These are phyloP conservation scores for Isabelozyma rhagii DNA, from an alignment of 805 yeast species.

Conservation along the genomic window DNA sequence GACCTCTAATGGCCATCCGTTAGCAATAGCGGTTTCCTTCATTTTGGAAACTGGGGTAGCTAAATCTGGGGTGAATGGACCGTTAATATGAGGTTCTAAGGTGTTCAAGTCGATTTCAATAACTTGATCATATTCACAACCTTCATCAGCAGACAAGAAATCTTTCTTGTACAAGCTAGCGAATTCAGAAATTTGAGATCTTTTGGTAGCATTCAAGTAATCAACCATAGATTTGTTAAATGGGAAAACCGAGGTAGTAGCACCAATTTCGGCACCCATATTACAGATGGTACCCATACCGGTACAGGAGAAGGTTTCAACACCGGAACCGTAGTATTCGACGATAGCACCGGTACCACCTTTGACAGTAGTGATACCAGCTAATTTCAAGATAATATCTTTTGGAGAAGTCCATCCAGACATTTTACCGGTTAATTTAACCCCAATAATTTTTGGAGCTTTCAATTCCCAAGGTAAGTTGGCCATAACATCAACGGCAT, in stretches of 20 bases:
- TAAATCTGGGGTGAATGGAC: slow-evolving; percentile 98
- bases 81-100: slow-evolving; percentile 94
- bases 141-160: slow-evolving; percentile 81
- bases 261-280: slow-evolving; percentile 99
- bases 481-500: slow-evolving; percentile 96
- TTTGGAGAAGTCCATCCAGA: slow-evolving; percentile 97
- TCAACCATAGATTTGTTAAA: slow-evolving; percentile 86
- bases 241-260: slow-evolving; percentile 97
- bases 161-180: slow-evolving; percentile 65
- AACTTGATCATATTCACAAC: slow-evolving; percentile 90
- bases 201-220: slow-evolving; percentile 82
- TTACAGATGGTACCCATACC: slow-evolving; percentile 99
- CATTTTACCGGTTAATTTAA: slow-evolving; percentile 86
- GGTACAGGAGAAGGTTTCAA: slow-evolving; percentile 86
- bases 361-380: slow-evolving; percentile 92
- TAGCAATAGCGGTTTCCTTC: slow-evolving; percentile 76
- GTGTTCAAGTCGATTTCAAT: slow-evolving; percentile 86
- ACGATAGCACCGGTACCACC: slow-evolving; percentile 98
- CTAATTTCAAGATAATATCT: slow-evolving; percentile 89
- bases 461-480: slow-evolving; percentile 95
- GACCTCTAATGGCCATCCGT: slow-evolving; percentile 91
- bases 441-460: slow-evolving; percentile 95
- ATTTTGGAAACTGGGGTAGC: slow-evolving; percentile 91
- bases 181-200: slow-evolving; percentile 79
- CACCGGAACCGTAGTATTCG: slow-evolving; percentile 96